Conservation (phyloP, 495 filamentous ascomycete genomes). For the Xylaria castorea region DNA sequence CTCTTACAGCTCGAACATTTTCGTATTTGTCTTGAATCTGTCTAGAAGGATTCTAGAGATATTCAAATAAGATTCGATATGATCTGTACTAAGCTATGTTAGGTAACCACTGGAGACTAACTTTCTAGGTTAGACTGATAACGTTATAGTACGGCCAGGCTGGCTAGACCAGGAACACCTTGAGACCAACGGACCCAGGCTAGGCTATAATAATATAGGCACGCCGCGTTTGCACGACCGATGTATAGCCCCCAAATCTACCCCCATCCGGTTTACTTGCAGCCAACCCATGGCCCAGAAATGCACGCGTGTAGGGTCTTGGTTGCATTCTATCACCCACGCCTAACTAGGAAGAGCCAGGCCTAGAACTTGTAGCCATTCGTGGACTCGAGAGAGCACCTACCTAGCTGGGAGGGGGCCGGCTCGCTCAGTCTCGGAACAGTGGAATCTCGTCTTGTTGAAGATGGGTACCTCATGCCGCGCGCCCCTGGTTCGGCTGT, state of each 20-base stretch:
- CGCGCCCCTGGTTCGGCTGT: not conserved
- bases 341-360: constrained; percentile 27
- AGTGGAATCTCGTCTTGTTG: not conserved
- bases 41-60: not conserved
- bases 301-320: constrained; percentile 24
- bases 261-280: not conserved
- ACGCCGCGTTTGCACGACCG: not conserved
- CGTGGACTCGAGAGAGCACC: not conserved
- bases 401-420: constrained; percentile 5
- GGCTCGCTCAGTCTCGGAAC: not conserved
- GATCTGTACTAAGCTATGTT: not conserved
- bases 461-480: constrained; percentile 5
- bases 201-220: not conserved
- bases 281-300: constrained; percentile 7
- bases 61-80: not conserved
- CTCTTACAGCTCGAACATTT: not conserved
- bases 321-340: constrained; percentile 27
- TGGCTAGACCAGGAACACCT: not conserved
- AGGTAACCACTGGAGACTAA: not conserved
- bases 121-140: not conserved
- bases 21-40: constrained; percentile 4
- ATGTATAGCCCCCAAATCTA: not conserved
- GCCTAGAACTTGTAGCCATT: constrained; percentile 27
- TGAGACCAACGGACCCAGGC: not conserved
- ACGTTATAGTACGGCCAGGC: not conserved